Evolutionary conservation across 345 rosid genomes (phyloP).

Genomic region (Linum tenue): DNA sequence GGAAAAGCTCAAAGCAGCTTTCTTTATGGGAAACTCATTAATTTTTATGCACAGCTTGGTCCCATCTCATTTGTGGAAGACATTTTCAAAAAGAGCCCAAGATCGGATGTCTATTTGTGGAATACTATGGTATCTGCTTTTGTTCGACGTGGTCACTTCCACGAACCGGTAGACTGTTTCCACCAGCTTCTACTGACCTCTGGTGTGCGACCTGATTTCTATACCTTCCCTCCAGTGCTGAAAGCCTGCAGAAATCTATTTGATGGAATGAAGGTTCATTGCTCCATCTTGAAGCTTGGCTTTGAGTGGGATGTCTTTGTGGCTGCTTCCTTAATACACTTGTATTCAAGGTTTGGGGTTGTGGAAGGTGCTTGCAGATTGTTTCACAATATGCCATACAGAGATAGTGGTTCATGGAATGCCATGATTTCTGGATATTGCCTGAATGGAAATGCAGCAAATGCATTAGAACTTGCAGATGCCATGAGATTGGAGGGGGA

Average conservation of each 20-base stretch:
- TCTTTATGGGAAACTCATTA: slow-evolving; percentile 36
- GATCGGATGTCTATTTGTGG: slow-evolving; percentile 46
- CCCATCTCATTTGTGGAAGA: slow-evolving; percentile 22
- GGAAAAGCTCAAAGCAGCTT: slow-evolving; percentile 21
- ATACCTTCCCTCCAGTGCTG: slow-evolving; percentile 63
- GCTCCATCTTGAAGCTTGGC: slow-evolving; percentile 48
- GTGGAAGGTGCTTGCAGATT: slow-evolving; percentile 39
- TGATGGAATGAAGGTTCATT: slow-evolving; percentile 60
- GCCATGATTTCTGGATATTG: slow-evolving; percentile 82
- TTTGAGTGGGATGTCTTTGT: slow-evolving; percentile 54
- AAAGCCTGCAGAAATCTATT: slow-evolving; percentile 50
- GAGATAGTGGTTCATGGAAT: slow-evolving; percentile 75
- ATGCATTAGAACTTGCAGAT: slow-evolving; percentile 46
- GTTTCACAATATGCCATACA: slow-evolving; percentile 45
- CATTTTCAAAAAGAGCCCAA: slow-evolving; percentile 31
- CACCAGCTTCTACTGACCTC: slow-evolving; percentile 29
- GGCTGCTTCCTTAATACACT: slow-evolving; percentile 56
- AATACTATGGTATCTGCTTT: slow-evolving; percentile 49
- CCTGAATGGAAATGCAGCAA: slow-evolving; percentile 47
- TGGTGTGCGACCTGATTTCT: slow-evolving; percentile 49
- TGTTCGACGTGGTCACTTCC: slow-evolving; percentile 24
- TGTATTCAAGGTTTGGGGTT: slow-evolving; percentile 64
- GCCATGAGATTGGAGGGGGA: slow-evolving; percentile 65
- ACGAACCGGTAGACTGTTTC: slow-evolving; percentile 38
- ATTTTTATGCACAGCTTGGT: slow-evolving; percentile 33